Evolutionary conservation across 2,329 filamentous ascomycete genomes (phyloP).

Genomic region (Phaeosphaeria sp.): DNA sequence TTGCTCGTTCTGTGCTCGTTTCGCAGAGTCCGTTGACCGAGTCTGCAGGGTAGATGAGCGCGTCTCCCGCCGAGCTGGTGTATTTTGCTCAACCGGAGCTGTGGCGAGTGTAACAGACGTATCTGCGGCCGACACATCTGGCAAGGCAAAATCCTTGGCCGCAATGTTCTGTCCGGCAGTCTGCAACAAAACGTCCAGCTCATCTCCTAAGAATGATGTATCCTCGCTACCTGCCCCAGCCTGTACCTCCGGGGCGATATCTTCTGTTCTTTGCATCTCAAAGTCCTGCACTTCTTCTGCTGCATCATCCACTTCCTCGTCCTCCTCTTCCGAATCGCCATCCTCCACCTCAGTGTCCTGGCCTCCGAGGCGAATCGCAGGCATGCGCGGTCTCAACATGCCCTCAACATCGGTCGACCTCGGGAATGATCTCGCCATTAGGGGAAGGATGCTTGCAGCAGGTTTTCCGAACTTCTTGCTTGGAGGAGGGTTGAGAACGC

Average conservation of each 20-base stretch:
- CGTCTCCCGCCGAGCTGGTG: not conserved
- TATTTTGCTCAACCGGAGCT: not conserved
- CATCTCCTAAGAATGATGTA: conserved; percentile 51
- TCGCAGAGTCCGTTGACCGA: conserved; percentile 16
- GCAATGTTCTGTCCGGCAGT: conserved; percentile 19
- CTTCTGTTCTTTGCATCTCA: not conserved
- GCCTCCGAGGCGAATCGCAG: conserved; percentile 44
- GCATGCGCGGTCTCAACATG: conserved; percentile 63
- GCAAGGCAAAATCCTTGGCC: conserved; percentile 22
- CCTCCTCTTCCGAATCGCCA: conserved; percentile 25
- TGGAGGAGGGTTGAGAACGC: conserved; percentile 78
- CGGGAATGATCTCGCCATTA: conserved; percentile 72
- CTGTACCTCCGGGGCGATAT: not conserved
- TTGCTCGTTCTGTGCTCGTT: conserved; percentile 32
- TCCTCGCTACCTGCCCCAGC: conserved; percentile 29
- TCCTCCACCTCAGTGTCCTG: conserved; percentile 28
- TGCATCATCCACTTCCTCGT: conserved; percentile 23
- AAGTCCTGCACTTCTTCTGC: conserved; percentile 51
- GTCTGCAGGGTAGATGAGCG: conserved; percentile 2
- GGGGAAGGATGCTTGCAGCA: conserved; percentile 79
- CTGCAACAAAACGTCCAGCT: conserved; percentile 21
- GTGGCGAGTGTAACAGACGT: not conserved
- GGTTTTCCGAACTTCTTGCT: conserved; percentile 66
- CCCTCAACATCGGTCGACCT: conserved; percentile 73
- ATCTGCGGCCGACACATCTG: conserved; percentile 10